Evolutionary conservation across 306 rosid species (phyloP).

Genomic region (Citrullus colocynthis): DNA sequence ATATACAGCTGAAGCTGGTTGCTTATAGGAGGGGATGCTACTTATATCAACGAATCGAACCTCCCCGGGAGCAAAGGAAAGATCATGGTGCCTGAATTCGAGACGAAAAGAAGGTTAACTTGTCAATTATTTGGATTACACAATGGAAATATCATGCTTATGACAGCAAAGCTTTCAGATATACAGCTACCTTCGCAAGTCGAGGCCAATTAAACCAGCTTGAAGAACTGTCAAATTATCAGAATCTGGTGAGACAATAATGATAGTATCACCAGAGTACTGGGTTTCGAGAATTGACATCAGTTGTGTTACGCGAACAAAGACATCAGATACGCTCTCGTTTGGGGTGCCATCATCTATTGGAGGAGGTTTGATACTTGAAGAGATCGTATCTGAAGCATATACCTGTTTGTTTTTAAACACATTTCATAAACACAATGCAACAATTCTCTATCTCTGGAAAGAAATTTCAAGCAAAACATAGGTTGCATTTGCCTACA

Average conservation of each 20-base stretch:
- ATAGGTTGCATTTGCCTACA: neutral
- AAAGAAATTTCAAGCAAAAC: neutral
- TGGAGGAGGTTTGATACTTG: conserved; percentile 65
- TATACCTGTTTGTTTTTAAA: conserved; percentile 36
- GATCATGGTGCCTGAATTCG: conserved; percentile 68
- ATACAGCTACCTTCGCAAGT: conserved; percentile 52
- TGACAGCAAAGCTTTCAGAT: neutral
- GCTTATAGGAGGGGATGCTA: conserved; percentile 76
- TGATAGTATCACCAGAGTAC: conserved; percentile 62
- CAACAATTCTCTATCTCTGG: neutral
- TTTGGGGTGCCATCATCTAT: conserved; percentile 78
- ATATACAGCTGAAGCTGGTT: conserved; percentile 76
- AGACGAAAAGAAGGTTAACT: neutral
- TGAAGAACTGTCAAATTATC: conserved; percentile 77
- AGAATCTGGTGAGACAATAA: conserved; percentile 88
- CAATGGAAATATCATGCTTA: neutral
- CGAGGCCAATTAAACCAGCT: conserved; percentile 81
- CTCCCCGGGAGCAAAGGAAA: conserved; percentile 85
- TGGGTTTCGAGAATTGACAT: conserved; percentile 95
- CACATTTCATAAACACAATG: neutral
- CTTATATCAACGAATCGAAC: conserved; percentile 66
- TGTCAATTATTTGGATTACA: neutral
- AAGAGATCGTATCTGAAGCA: conserved; percentile 60
- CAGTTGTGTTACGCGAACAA: conserved; percentile 81
- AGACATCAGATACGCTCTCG: conserved; percentile 81